Evolutionary conservation across 164 flowering plant genomes (phyloP), one percentile per base, ranked within the genome.

Genomic region (Echeveria elegans): DNA sequence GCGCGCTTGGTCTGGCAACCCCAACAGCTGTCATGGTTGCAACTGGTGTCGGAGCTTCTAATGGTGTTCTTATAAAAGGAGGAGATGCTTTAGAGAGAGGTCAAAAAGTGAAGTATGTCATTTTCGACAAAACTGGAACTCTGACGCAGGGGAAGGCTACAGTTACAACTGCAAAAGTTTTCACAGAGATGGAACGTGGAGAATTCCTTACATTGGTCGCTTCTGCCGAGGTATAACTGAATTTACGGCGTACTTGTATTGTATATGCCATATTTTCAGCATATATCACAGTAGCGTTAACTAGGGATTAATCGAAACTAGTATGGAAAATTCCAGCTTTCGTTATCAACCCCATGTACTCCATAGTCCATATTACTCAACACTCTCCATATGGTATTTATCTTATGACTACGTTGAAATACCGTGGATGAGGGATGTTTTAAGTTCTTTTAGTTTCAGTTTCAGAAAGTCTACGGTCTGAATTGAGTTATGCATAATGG

Each of bases 21-120:
- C 99, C 98, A 56, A 95, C 99, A 38, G 98, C 99, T 71, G 85
- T 95, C 67, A 95, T 95, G 99, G 99, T 92, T 65, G 97, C 98
- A 30, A 92, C 99, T 14, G 97, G 98, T 41, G 95, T 92, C 67
- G 98, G 97, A 63, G 98, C 99, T 59, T 84, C 82, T 64, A 87
- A 92, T 78, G 98, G 99, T 31, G 92, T 95, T 58, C 78, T 95
- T 50, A 92, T 95, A 61, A 95, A 95, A 82, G 99, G 98, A 76
- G 99, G 99, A 72, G 98, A 95, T 78, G 96, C 96, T 65, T 73
- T 95, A 76, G 99, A 95, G 78, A 85, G 92, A 74, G 98, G 95
- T 63, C 96, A 92, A 67, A 90, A 82, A 77, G 76, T 95, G 32
- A 84, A 83, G 63, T 82, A 83, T 77, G 97, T 92, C 48, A 70